Evolutionary conservation across 805 yeast species (phyloP).

Genomic region (Lipomyces kockii): DNA sequence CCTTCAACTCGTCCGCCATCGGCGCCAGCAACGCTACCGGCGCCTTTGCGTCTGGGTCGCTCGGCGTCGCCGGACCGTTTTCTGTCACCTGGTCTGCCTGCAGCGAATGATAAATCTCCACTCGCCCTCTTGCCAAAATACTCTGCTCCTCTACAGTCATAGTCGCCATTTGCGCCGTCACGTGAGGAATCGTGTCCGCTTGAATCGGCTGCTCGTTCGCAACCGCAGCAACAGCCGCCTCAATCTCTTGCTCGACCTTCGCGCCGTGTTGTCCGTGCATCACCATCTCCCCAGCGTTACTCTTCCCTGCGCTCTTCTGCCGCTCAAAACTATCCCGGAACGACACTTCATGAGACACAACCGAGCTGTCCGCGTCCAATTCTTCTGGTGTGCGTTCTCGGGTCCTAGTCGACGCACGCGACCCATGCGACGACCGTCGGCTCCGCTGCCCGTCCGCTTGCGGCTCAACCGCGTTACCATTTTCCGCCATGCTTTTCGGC

Average conservation of each 20-base stretch:
- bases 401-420: slow-evolving; percentile 1
- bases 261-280: slow-evolving; percentile 6
- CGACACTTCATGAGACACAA: slow-evolving; percentile 19
- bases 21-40: slow-evolving; percentile 57
- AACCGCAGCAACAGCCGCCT: slow-evolving; percentile 9
- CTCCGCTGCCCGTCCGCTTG: background rate
- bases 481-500: background rate
- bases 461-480: background rate
- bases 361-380: slow-evolving; percentile 8
- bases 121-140: slow-evolving; percentile 30
- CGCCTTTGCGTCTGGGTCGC: background rate
- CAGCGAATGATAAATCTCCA: slow-evolving; percentile 30
- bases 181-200: background rate
- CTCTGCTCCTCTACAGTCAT: slow-evolving; percentile 23
- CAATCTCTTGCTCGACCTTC: slow-evolving; percentile 1
- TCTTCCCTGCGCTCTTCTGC: background rate
- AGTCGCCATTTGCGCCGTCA: background rate
- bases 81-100: slow-evolving; percentile 35
- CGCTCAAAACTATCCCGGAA: slow-evolving; percentile 14
- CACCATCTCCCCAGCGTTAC: background rate
- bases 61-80: slow-evolving; percentile 19
- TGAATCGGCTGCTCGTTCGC: slow-evolving; percentile 11
- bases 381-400: background rate
- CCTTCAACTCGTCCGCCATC: slow-evolving; percentile 54
- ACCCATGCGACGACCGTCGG: background rate